phyloP scores from a whole-genome alignment of 345 rosid species.

The Sonneratia caseolaris region DNA sequence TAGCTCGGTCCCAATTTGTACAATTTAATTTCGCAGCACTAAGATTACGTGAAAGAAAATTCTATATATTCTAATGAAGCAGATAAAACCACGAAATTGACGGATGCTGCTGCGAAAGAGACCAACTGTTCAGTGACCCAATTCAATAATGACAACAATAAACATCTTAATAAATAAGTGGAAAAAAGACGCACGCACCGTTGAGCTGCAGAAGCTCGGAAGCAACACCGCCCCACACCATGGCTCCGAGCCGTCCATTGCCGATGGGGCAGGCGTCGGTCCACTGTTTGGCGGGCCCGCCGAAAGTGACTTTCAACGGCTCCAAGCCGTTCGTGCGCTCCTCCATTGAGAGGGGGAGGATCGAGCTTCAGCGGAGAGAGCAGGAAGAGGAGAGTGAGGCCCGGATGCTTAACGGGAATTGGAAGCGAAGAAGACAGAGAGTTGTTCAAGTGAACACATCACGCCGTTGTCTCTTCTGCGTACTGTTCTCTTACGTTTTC shows the following conservation, averaged over 20 bases:
- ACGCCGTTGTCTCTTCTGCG: background rate
- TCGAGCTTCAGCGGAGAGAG: background rate
- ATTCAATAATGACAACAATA: background rate
- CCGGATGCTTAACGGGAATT: background rate
- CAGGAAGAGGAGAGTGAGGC: background rate
- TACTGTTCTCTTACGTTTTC: background rate
- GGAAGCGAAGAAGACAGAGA: background rate
- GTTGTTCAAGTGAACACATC: background rate
- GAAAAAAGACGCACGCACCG: slow-evolving; percentile 21
- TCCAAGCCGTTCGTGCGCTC: background rate
- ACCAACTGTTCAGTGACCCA: background rate
- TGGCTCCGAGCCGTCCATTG: slow-evolving; percentile 89
- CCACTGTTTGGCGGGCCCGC: slow-evolving; percentile 65
- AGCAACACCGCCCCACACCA: slow-evolving; percentile 81
- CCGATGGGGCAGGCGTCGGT: slow-evolving; percentile 84
- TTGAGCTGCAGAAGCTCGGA: slow-evolving; percentile 68
- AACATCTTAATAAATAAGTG: background rate
- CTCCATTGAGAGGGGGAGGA: slow-evolving; percentile 2
- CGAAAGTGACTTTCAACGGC: slow-evolving; percentile 53
- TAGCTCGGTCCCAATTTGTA: background rate
- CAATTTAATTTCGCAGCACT: background rate
- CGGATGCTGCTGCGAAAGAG: background rate
- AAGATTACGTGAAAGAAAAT: background rate
- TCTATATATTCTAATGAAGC: background rate
- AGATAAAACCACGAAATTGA: background rate